Evolutionary conservation across 164 flowering plant species (phyloP), one percentile per base, ranked within the genome.

Genomic region (Warburgia ugandensis): DNA sequence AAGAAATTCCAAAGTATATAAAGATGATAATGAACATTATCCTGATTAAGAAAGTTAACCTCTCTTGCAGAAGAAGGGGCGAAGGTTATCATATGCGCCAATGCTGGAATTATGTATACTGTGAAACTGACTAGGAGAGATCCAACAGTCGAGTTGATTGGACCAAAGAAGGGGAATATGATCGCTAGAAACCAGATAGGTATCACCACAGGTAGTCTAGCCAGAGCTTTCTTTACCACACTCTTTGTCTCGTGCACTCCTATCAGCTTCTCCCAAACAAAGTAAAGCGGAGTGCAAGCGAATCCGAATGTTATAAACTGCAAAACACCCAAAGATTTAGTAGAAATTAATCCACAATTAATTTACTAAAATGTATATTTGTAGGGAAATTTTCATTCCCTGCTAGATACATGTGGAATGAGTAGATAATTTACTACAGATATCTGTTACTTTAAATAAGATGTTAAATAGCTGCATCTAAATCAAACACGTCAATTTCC

Each of bases 271-370:
- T 84, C 89, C 89, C 89, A 85, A 55, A 85, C 90, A 50, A 85
- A 82, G 62, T 85, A 85, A 53, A 85, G 48, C 0, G 94, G 94
- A 6, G 94, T 85, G 59, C 85, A 83, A 1, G 90, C 95, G 37
- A 78, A 85, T 25, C 95, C 95, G 45, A 85, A 85, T 37, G 95
- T 85, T 45, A 81, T 81, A 38, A 81, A 79, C 88, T 81, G 78
- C 43, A 29, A 35, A n/a, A 3, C 32, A 45, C 33, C 30, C 22
- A 53, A 27, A 19, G 8, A 17, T 7, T n/a, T 32, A 45, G 49
- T 23, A 1, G 21, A 48, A 31, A 31, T 3, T 4, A 37, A 37
- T 20, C 41, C 41, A 37, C 17, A 14, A 37, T n/a, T n/a, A n/a
- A n/a, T n/a, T n/a, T n/a, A n/a, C n/a, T n/a, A n/a, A n/a, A n/a